Evolutionary conservation across 2,329 filamentous ascomycete genomes (phyloP).

Genomic region (Xylariaceae sp.): DNA sequence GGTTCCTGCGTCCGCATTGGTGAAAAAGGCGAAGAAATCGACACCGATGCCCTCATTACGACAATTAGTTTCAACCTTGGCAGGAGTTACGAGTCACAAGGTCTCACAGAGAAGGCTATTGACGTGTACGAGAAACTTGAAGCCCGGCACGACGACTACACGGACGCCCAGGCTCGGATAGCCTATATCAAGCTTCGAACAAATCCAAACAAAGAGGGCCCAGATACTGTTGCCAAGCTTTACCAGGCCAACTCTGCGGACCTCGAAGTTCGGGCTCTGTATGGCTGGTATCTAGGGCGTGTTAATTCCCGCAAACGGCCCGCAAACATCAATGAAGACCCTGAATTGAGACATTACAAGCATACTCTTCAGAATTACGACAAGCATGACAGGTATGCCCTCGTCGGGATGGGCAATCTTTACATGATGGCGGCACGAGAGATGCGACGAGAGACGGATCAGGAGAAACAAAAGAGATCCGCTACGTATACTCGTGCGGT

Average conservation of each 20-base stretch:
- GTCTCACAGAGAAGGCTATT: constrained; percentile 76
- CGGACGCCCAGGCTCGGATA: constrained; percentile 82
- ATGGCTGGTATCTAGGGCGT: constrained; percentile 93
- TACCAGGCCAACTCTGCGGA: constrained; percentile 82
- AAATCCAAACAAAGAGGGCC: constrained; percentile 79
- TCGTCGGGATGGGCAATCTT: constrained; percentile 96
- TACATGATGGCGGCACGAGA: constrained; percentile 84
- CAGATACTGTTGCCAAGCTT: constrained; percentile 79
- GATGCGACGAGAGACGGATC: constrained; percentile 87
- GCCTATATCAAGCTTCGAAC: constrained; percentile 86
- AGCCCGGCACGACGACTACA: constrained; percentile 84
- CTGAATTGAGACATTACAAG: constrained; percentile 92
- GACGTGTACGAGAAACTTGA: constrained; percentile 86
- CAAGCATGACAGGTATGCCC: constrained; percentile 95
- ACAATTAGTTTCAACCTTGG: constrained; percentile 97
- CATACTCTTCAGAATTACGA: constrained; percentile 91
- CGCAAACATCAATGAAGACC: constrained; percentile 79
- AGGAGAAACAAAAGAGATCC: constrained; percentile 86
- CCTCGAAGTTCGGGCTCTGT: constrained; percentile 86
- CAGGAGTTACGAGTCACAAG: constrained; percentile 84
- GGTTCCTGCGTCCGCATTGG: constrained; percentile 81
- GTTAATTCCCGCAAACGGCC: constrained; percentile 75
- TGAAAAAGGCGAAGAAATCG: constrained; percentile 70
- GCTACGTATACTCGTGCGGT: constrained; percentile 87
- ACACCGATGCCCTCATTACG: constrained; percentile 88